A percentile compares a stretch with the other conserved stretches of the same genome.
Evolutionary conservation across 2,329 filamentous ascomycete species (phyloP).

Genomic region (Chrysoporthe puriensis): DNA sequence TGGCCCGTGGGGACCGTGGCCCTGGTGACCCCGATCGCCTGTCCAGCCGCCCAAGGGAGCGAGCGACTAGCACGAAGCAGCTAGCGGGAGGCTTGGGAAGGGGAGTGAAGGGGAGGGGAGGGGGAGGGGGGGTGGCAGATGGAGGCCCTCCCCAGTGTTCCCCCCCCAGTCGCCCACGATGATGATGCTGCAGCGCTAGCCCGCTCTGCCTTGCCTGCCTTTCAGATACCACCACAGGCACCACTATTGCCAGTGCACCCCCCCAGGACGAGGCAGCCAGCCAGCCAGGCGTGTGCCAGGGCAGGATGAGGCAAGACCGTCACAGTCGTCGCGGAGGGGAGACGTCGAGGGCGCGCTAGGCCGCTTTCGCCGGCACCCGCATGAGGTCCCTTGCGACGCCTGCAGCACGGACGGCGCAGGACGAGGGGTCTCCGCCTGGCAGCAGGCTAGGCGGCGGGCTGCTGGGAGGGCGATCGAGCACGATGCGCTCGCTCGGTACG

Average conservation of each 20-base stretch:
- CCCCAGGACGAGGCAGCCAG: constrained; percentile 12
- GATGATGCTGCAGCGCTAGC: constrained; percentile 5
- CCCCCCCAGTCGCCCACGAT: neutral
- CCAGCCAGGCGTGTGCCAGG: neutral
- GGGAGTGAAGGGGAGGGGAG: neutral
- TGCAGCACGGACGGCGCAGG: constrained; percentile 9
- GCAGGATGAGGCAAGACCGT: constrained; percentile 10
- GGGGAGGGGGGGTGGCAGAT: neutral
- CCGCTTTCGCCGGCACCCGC: constrained; percentile 18
- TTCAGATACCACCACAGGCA: neutral
- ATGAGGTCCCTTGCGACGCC: constrained; percentile 22
- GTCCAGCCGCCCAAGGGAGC: constrained; percentile 18
- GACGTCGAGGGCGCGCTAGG: constrained; percentile 19
- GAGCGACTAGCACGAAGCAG: neutral
- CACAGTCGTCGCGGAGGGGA: constrained; percentile 16
- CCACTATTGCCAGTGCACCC: neutral
- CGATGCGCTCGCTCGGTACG: too few species aligned
- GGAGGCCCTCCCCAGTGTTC: neutral
- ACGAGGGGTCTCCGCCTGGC: neutral
- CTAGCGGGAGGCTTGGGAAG: constrained; percentile 3
- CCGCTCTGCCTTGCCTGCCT: constrained; percentile 7
- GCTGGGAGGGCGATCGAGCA: too few species aligned
- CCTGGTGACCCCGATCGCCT: constrained; percentile 25
- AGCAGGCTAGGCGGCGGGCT: neutral
- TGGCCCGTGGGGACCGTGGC: constrained; percentile 22